These are phyloP conservation scores for Lupinus albus DNA, from an alignment of 306 rosid species.

Conservation along the genomic window DNA sequence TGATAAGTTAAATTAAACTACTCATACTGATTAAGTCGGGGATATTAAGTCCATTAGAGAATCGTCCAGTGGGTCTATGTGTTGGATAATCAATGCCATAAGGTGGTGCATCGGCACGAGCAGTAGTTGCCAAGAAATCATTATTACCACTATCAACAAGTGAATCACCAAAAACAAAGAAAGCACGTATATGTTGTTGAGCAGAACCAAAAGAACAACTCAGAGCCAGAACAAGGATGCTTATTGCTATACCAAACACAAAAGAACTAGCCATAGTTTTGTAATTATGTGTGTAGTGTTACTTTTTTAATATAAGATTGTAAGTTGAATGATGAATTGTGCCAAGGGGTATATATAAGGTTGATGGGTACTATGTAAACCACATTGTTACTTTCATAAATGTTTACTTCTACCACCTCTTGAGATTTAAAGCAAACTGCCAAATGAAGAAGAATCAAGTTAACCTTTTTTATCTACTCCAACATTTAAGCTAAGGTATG, in stretches of 20 bases:
- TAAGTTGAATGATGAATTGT: slow-evolving; percentile 27
- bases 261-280: slow-evolving; percentile 38
- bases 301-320: not conserved
- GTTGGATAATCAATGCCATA: slow-evolving; percentile 85
- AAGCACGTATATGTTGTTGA: slow-evolving; percentile 57
- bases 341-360: slow-evolving; percentile 33
- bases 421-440: slow-evolving; percentile 52
- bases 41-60: slow-evolving; percentile 79
- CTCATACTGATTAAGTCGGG: slow-evolving; percentile 80
- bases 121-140: slow-evolving; percentile 70
- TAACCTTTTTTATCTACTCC: slow-evolving; percentile 3
- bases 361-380: not conserved
- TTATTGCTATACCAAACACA: slow-evolving; percentile 2
- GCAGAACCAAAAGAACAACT: slow-evolving; percentile 34
- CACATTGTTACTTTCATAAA: slow-evolving; percentile 42
- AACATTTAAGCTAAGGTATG: slow-evolving; percentile 22
- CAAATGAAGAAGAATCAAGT: slow-evolving; percentile 45
- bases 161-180: slow-evolving; percentile 91
- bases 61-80: slow-evolving; percentile 74
- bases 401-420: slow-evolving; percentile 53
- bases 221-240: slow-evolving; percentile 32
- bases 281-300: not conserved
- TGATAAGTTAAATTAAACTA: no score
- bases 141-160: slow-evolving; percentile 91
- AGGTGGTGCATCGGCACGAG: slow-evolving; percentile 81